phyloP scores from a whole-genome alignment of 306 rosid genomes.

The Quercus ilex region DNA sequence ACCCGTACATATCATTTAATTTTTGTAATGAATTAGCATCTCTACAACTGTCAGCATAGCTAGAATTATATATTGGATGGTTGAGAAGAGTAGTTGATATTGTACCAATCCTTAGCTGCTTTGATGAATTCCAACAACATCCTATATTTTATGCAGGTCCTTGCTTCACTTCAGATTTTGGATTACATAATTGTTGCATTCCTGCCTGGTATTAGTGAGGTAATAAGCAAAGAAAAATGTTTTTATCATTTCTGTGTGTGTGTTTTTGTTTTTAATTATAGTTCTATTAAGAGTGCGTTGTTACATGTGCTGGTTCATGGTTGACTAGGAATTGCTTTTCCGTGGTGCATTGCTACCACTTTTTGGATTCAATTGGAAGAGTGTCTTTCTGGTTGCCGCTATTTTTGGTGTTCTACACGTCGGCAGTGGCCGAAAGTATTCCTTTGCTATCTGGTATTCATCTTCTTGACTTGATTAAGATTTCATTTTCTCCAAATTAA shows the following conservation, averaged over 20 bases:
- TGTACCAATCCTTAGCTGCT: slow-evolving; percentile 1
- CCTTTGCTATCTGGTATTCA: slow-evolving; percentile 76
- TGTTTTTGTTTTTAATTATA: slow-evolving; percentile 7
- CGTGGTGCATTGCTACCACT: slow-evolving; percentile 87
- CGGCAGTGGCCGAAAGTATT: slow-evolving; percentile 78
- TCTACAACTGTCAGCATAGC: too few species aligned
- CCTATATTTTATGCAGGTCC: slow-evolving; percentile 61
- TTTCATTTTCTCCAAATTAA: background rate
- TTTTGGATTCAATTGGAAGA: slow-evolving; percentile 71
- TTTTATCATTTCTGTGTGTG: background rate
- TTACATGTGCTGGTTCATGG: slow-evolving; percentile 9
- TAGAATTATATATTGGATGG: too few species aligned
- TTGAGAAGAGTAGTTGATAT: background rate
- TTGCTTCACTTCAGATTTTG: slow-evolving; percentile 71
- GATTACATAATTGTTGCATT: slow-evolving; percentile 72
- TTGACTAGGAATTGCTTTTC: slow-evolving; percentile 77
- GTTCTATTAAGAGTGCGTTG: background rate
- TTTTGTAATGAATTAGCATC: background rate
- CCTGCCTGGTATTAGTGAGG: slow-evolving; percentile 89
- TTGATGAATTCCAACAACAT: slow-evolving; percentile 22
- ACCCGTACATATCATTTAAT: background rate
- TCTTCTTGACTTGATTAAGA: slow-evolving; percentile 15
- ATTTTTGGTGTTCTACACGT: slow-evolving; percentile 81
- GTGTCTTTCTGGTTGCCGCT: slow-evolving; percentile 55
- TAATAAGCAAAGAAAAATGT: slow-evolving; percentile 20